Conservation (phyloP, 2,329 filamentous ascomycete genomes). For the Grosmannia penicillata region DNA sequence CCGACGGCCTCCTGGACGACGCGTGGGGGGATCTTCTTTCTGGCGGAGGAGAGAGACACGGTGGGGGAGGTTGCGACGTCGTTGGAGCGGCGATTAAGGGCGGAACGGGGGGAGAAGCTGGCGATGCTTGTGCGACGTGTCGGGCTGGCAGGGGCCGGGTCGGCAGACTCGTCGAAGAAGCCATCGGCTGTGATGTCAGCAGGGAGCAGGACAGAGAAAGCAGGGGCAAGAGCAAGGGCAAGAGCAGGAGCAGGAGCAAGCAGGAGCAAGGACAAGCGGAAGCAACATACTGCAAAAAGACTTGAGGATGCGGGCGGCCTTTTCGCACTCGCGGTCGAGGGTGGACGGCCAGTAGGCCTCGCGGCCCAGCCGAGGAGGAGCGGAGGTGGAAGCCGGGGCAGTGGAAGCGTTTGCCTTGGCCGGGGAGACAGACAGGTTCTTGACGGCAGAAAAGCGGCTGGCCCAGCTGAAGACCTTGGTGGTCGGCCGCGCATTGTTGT, state of each 20-base stretch:
- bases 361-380: slow-evolving; percentile 31
- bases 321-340: slow-evolving; percentile 62
- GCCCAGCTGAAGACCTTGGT: slow-evolving; percentile 20
- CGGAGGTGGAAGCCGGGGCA: slow-evolving; percentile 60
- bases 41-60: slow-evolving; percentile 31
- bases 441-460: slow-evolving; percentile 7
- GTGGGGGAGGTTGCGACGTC: slow-evolving; percentile 8
- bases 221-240: no score
- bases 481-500: slow-evolving; percentile 8
- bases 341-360: slow-evolving; percentile 67
- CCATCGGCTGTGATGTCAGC: slow-evolving; percentile 32
- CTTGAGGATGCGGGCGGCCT: slow-evolving; percentile 61
- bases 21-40: slow-evolving; percentile 71
- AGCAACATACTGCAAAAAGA: slow-evolving; percentile 77
- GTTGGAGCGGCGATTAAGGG: slow-evolving; percentile 1
- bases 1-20: slow-evolving; percentile 84
- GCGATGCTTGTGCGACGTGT: slow-evolving; percentile 7
- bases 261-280: slow-evolving; percentile 22
- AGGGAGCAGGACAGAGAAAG: slow-evolving; percentile 26
- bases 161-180: slow-evolving; percentile 31
- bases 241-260: slow-evolving; percentile 23
- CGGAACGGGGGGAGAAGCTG: slow-evolving; percentile 8
- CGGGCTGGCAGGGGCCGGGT: slow-evolving; percentile 16
- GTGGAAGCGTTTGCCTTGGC: slow-evolving; percentile 6
- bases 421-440: slow-evolving; percentile 7